A percentile compares a stretch with the other conserved stretches of the same genome.
These are phyloP conservation scores for Diacronema lutheri DNA, from an alignment of 78 protist species.

Conservation along the genomic window DNA sequence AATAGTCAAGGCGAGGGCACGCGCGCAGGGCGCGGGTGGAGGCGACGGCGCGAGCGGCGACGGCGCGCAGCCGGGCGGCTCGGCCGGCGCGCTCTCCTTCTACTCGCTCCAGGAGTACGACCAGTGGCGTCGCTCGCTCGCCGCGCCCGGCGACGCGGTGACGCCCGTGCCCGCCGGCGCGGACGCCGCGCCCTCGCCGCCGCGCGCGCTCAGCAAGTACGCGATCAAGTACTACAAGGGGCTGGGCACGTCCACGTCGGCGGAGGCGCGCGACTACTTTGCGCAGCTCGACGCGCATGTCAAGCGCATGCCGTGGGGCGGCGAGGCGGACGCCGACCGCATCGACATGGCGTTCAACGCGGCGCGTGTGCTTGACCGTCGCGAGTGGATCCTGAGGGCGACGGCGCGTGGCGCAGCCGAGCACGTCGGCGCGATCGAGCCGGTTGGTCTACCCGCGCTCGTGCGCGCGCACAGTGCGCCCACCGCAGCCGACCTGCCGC, in stretches of 20 bases:
- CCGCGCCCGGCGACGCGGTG: too few species aligned
- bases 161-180: too few species aligned
- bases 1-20: constrained; percentile 74
- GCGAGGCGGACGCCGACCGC: constrained; percentile 52
- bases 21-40: not conserved
- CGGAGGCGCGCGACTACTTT: constrained; percentile 94
- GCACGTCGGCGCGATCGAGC: too few species aligned
- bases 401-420: not conserved
- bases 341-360: constrained; percentile 21
- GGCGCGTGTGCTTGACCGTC: constrained; percentile 75
- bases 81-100: constrained; percentile 50
- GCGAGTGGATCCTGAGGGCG: constrained; percentile 78
- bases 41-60: too few species aligned
- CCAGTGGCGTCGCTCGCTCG: constrained; percentile 57
- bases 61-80: too few species aligned
- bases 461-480: too few species aligned
- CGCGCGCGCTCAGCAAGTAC: constrained; percentile 25
- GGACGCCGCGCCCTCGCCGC: too few species aligned
- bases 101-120: constrained; percentile 86
- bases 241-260: constrained; percentile 86
- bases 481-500: not conserved
- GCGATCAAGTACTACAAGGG: constrained; percentile 94
- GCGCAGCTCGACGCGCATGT: constrained; percentile 16
- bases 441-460: too few species aligned
- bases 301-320: constrained; percentile 3